phyloP scores from a whole-genome alignment of 768 basidiomycete genomes.

The Termitomyces sp. region DNA sequence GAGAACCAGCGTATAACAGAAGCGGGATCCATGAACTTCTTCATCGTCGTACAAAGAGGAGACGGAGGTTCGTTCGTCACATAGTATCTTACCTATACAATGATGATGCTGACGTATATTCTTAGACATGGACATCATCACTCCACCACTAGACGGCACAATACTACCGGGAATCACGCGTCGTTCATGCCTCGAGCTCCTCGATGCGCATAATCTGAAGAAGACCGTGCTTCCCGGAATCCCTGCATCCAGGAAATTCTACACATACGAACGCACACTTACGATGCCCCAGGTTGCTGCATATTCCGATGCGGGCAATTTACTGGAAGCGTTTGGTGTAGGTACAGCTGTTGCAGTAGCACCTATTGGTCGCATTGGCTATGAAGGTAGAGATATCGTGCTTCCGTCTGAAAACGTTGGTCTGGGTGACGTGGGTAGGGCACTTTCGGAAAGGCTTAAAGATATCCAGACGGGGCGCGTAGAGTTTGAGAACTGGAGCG shows the following conservation, averaged over 20 bases:
- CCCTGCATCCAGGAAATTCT: conserved; percentile 28
- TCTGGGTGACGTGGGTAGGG: conserved; percentile 52
- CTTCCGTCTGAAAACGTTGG: conserved; percentile 45
- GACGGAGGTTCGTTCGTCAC: conserved; percentile 41
- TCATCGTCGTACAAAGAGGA: conserved; percentile 54
- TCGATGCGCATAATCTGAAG: conserved; percentile 51
- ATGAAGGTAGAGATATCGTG: conserved; percentile 35
- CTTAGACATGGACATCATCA: conserved; percentile 67
- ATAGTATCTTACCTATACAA: background rate
- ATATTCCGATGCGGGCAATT: conserved; percentile 42
- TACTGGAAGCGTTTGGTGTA: conserved; percentile 73
- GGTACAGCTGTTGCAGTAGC: conserved; percentile 76
- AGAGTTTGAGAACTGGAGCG: conserved; percentile 63
- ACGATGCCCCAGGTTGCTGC: conserved; percentile 50
- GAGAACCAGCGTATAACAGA: conserved; percentile 45
- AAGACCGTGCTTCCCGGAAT: conserved; percentile 36
- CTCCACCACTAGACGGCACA: conserved; percentile 80
- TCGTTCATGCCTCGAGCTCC: conserved; percentile 63
- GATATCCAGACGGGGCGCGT: conserved; percentile 68
- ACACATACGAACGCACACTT: conserved; percentile 54
- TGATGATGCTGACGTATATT: background rate
- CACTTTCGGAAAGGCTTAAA: conserved; percentile 56
- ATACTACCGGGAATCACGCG: conserved; percentile 93
- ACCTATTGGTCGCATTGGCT: conserved; percentile 55
- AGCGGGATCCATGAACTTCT: conserved; percentile 80